Evolutionary conservation across 129 eudicot genomes (phyloP).

Genomic region (Centella asiatica): DNA sequence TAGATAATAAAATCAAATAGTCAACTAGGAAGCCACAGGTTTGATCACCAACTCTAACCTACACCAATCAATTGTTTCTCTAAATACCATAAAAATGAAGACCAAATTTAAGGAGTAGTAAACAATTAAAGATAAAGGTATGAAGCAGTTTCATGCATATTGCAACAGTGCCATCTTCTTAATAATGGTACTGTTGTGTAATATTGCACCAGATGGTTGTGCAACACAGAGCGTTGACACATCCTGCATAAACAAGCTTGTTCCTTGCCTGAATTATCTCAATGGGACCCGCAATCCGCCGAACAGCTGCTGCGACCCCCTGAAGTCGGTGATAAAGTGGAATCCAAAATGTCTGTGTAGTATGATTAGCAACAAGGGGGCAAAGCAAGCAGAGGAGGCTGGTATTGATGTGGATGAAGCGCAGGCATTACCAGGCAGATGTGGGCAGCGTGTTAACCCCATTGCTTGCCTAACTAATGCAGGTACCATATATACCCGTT

Average conservation of each 20-base stretch:
- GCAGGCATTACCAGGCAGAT: slow-evolving; percentile 64
- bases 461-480: slow-evolving; percentile 41
- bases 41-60: slow-evolving; percentile 7
- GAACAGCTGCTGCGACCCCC: slow-evolving; percentile 56
- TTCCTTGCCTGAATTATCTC: slow-evolving; percentile 26
- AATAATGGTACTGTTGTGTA: not conserved
- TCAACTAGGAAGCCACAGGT: not conserved
- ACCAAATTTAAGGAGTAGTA: not conserved
- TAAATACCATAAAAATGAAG: not conserved
- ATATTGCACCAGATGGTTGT: not conserved
- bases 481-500: not conserved
- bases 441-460: slow-evolving; percentile 70
- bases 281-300: slow-evolving; percentile 38
- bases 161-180: not conserved
- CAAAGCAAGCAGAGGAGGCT: slow-evolving; percentile 41
- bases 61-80: not conserved
- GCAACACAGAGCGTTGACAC: slow-evolving; percentile 15
- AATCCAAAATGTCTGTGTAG: slow-evolving; percentile 66
- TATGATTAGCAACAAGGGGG: slow-evolving; percentile 52
- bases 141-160: not conserved
- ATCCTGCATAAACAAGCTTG: slow-evolving; percentile 29
- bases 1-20: not conserved
- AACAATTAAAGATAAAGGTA: not conserved
- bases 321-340: slow-evolving; percentile 50
- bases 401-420: slow-evolving; percentile 65